Base-by-base conservation (phyloP, 2,329 filamentous ascomycete genomes). In the Zymoseptoria pseudotritici region DNA sequence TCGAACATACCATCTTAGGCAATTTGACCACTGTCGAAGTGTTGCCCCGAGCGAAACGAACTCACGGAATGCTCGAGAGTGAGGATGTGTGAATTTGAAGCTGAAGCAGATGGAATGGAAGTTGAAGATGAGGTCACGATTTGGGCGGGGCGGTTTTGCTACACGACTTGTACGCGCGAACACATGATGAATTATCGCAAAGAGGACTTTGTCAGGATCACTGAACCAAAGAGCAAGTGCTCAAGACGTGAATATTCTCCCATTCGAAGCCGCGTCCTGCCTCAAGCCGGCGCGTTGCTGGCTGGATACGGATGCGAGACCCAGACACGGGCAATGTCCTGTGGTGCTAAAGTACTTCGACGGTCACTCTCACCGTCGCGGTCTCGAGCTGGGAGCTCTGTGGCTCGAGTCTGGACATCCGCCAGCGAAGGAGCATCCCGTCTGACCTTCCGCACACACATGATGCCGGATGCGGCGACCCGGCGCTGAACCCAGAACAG, bases 51-150 rank as follows among this genome's bases (percentile, higher is more conserved):
- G 13, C 26, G 22, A 29, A 9, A 29, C 4, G 8, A 17, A 7
- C 13, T n/a, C 36, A n/a, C 36, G 17, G 13, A 46, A 46, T 17
- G 36, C 11, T 17, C 36, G 36, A 6, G 13, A n/a, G 36, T 46
- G 36, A 17, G 13, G 13, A 46, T 29, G 36, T 6, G 17, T 5
- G 13, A 42, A 11, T 11, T 4, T 42, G 26, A 50, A 31, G 24
- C 42, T 26, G 42, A 56, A 53, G 54, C 36, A 13, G 56, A 31
- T 50, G 49, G 53, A 51, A n/a, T n/a, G n/a, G n/a, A 54, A 60
- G 51, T 50, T 55, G 29, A 36, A 52, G 56, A 46, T 46, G 36
- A 46, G 36, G 36, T 46, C 36, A 46, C 36, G 36, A 46, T 7
- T 46, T n/a, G 36, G 36, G 36, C 7, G 36, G 36, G 36, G 36